Evolutionary conservation across 768 basidiomycete species (phyloP), one percentile per base, ranked within the genome.

Genomic region (Lactarius pseudohatsudake): DNA sequence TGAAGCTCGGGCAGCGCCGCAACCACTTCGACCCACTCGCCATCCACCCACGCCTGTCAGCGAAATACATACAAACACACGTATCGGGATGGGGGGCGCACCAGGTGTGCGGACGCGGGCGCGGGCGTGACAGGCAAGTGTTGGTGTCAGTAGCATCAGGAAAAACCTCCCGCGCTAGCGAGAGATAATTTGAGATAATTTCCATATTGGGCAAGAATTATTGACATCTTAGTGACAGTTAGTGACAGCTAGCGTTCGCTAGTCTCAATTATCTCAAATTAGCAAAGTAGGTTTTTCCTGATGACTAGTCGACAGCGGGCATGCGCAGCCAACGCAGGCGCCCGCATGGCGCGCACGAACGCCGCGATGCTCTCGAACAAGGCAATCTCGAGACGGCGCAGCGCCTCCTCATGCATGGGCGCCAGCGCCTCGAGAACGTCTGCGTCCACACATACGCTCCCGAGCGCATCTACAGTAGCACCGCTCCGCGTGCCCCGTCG

Each of bases 221-320:
- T n/a, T n/a, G n/a, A n/a, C n/a, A n/a, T n/a, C n/a, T n/a, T n/a
- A n/a, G n/a, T n/a, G n/a, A n/a, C n/a, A n/a, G n/a, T n/a, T n/a
- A n/a, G n/a, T n/a, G n/a, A n/a, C n/a, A n/a, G n/a, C n/a, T n/a
- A n/a, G n/a, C n/a, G n/a, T n/a, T n/a, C n/a, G n/a, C n/a, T n/a
- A n/a, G n/a, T n/a, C n/a, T n/a, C n/a, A n/a, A n/a, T n/a, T n/a
- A n/a, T n/a, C n/a, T n/a, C n/a, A n/a, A n/a, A n/a, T n/a, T n/a
- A n/a, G n/a, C n/a, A n/a, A n/a, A n/a, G n/a, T n/a, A n/a, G n/a
- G n/a, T n/a, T n/a, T n/a, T n/a, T n/a, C n/a, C n/a, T n/a, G n/a
- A n/a, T n/a, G n/a, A n/a, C n/a, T n/a, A 64, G 40, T 64, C 62
- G 8, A 64, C 56, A 2, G 56, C 28, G 55, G 62, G 62, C 16